phyloP scores from a whole-genome alignment of 2,329 filamentous ascomycete genomes.

The Botrytis hyacinthi region DNA sequence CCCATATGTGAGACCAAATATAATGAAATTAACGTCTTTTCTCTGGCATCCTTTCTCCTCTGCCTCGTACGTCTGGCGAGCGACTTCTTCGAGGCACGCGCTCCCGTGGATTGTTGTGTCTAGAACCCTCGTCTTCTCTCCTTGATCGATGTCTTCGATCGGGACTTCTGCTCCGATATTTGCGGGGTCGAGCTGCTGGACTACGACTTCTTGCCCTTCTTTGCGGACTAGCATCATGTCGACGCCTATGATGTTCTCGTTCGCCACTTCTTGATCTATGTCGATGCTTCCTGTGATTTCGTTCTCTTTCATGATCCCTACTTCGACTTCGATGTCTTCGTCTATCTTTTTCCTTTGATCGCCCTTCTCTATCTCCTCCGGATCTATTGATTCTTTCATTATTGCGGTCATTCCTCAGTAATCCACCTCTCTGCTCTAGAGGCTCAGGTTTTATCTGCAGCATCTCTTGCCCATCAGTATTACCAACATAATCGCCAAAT shows the following conservation, averaged over 20 bases:
- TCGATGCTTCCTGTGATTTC: conserved; percentile 23
- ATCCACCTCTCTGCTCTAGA: conserved; percentile 27
- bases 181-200: conserved; percentile 26
- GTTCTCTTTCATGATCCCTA: conserved; percentile 25
- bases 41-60: conserved; percentile 13
- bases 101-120: conserved; percentile 6
- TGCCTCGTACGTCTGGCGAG: conserved; percentile 24
- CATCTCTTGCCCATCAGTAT: conserved; percentile 25
- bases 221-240: conserved; percentile 30
- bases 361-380: conserved; percentile 36
- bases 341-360: conserved; percentile 32
- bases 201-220: conserved; percentile 35
- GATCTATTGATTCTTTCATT: conserved; percentile 23
- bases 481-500: conserved; percentile 39
- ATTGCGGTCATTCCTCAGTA: conserved; percentile 24
- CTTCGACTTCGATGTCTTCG: conserved; percentile 37
- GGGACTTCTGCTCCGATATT: conserved; percentile 36
- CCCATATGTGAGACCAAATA: background rate
- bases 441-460: conserved; percentile 19
- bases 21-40: conserved; percentile 2
- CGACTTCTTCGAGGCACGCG: conserved; percentile 26
- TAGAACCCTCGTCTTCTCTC: conserved; percentile 27
- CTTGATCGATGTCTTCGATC: conserved; percentile 34
- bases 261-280: conserved; percentile 34
- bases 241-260: conserved; percentile 28